Base-by-base conservation (phyloP, 1,284 basidiomycete species). In the Cutaneotrichosporon arboriforme region DNA sequence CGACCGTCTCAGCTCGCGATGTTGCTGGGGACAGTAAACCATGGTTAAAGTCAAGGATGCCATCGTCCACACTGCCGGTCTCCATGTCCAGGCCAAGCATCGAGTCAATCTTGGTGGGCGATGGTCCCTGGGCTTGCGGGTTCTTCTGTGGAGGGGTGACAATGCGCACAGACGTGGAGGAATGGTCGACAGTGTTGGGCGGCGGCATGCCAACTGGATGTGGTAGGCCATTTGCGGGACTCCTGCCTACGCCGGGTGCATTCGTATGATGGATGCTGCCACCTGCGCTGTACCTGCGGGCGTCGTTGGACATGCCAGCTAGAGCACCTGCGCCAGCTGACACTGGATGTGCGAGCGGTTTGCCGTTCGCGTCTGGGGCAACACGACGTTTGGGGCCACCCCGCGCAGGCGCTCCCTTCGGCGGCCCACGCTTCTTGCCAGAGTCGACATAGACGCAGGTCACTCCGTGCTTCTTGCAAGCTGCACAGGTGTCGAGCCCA, bases 401-500 rank as follows among this genome's bases (percentile, higher is more conserved):
- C 2, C 57, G 49, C 0, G 57, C 52, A 1, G 52, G 52, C 2
- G 49, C 54, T n/a, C 57, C 57, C 20, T 58, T 58, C n/a, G 57
- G 57, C 1, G 57, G 57, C 3, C 57, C 57, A 2, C 57, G 46
- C 26, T 58, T 58, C 46, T 54, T 54, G 20, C 46, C 47, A 1
- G 46, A 36, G 15, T 49, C 41, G 34, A 53, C 49, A 18, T 51
- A 54, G 49, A 52, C 50, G 37, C 52, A 49, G 9, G 46, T 40
- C 14, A 51, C 52, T 1, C 45, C 54, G 43, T 54, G 50, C 12
- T 49, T 46, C 21, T 52, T 37, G 49, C 57, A 58, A 18, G 51
- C 49, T 1, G 52, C 52, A n/a, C 57, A 58, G 23, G 49, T 42
- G 23, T 54, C 39, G 4, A 39, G 20, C 4, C 57, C 57, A 50